Evolutionary conservation across 2,329 filamentous ascomycete genomes (phyloP).

Genomic region (Stemphylium vesicarium): DNA sequence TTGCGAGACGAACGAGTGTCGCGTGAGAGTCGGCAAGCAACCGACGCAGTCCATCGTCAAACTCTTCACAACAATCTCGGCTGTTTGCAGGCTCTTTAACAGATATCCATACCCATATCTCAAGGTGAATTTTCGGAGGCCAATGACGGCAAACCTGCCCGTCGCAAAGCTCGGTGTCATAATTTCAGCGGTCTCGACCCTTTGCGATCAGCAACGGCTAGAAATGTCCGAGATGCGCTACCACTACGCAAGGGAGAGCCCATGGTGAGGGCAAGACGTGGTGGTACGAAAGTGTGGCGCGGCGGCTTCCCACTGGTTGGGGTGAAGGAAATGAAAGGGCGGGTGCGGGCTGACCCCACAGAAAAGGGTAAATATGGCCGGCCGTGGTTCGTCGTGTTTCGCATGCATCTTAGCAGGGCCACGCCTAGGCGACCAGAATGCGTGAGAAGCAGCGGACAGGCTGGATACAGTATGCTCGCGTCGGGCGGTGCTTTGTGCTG

Average conservation of each 20-base stretch:
- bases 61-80: too few relatives aligned
- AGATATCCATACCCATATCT: not conserved
- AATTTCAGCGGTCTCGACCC: constrained; percentile 8
- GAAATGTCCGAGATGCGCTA: constrained; percentile 2
- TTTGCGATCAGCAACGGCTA: constrained; percentile 11
- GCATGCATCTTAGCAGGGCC: constrained; percentile 3
- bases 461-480: not conserved
- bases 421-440: not conserved
- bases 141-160: constrained; percentile 2
- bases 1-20: too few relatives aligned
- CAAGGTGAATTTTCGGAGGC: not conserved
- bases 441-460: not conserved
- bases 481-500: not conserved
- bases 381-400: constrained; percentile 12
- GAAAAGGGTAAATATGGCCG: constrained; percentile 3
- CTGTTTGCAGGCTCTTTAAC: not conserved
- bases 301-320: constrained; percentile 2
- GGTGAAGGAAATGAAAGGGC: constrained; percentile 15
- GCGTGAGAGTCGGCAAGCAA: too few relatives aligned
- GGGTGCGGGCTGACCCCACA: constrained; percentile 11
- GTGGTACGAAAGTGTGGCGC: not conserved
- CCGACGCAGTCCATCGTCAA: too few relatives aligned
- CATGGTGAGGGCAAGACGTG: not conserved
- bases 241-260: constrained; percentile 2
- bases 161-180: not conserved